These are phyloP conservation scores for Leccinum imitatum DNA, from an alignment of 768 basidiomycete species.

Conservation along the genomic window DNA sequence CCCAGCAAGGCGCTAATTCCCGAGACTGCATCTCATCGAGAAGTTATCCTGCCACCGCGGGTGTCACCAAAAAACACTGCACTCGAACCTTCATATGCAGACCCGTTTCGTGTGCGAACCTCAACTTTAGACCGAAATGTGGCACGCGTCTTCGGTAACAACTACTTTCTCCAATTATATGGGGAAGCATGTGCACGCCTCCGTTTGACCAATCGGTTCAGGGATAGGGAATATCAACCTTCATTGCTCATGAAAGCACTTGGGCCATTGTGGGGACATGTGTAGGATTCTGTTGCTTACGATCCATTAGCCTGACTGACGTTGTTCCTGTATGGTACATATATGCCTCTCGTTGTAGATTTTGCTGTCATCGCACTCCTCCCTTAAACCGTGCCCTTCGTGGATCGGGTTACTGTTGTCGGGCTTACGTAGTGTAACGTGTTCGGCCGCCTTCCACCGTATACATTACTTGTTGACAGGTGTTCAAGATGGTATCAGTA, in stretches of 20 bases:
- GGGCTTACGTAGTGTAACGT: no score
- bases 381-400: no score
- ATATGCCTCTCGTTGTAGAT: no score
- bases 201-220: constrained; percentile 33
- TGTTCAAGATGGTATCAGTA: no score
- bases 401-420: no score
- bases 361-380: no score
- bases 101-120: background rate
- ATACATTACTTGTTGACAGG: no score
- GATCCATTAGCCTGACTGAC: no score
- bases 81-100: background rate
- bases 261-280: constrained; percentile 24
- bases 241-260: constrained; percentile 28
- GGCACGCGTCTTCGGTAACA: constrained; percentile 1
- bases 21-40: background rate
- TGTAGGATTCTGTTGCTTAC: no score
- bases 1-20: no score
- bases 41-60: background rate
- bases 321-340: no score
- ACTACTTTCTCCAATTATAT: constrained; percentile 41
- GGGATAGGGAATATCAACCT: constrained; percentile 18
- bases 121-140: background rate
- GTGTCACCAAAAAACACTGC: background rate
- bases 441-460: no score
- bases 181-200: constrained; percentile 46